Conservation (phyloP, 2,329 filamentous ascomycete genomes). For the Neofusicoccum sp. region DNA sequence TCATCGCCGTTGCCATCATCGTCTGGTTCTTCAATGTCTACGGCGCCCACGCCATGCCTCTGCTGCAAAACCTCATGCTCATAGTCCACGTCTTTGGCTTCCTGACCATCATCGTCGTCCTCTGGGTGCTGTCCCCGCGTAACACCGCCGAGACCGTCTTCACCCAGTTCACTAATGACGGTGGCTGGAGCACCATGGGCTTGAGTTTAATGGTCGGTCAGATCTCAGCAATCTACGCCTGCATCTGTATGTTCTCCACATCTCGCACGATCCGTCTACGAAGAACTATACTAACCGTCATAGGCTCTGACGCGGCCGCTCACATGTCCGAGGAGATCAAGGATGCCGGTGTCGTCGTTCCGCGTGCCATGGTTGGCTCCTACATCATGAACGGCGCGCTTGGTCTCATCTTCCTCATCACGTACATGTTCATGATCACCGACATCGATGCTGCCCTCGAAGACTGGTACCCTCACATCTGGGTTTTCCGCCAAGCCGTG, state of each 20-base stretch:
- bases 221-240: slow-evolving; percentile 37
- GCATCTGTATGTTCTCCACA: slow-evolving; percentile 13
- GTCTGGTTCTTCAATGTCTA: slow-evolving; percentile 47
- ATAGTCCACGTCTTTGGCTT: slow-evolving; percentile 49
- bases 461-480: slow-evolving; percentile 18
- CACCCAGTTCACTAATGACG: slow-evolving; percentile 39
- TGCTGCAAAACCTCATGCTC: slow-evolving; percentile 40
- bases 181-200: slow-evolving; percentile 43
- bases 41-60: slow-evolving; percentile 33
- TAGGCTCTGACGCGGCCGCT: slow-evolving; percentile 18
- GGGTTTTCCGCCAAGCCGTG: slow-evolving; percentile 21
- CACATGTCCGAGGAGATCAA: slow-evolving; percentile 24
- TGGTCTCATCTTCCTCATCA: slow-evolving; percentile 24
- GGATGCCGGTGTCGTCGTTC: slow-evolving; percentile 23
- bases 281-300: not conserved
- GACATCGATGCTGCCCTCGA: slow-evolving; percentile 9
- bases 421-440: slow-evolving; percentile 27
- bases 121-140: slow-evolving; percentile 39
- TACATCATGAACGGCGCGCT: slow-evolving; percentile 24
- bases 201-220: slow-evolving; percentile 45
- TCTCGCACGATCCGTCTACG: not conserved
- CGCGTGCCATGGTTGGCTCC: slow-evolving; percentile 24
- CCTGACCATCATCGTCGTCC: slow-evolving; percentile 45
- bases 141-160: slow-evolving; percentile 35
- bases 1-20: slow-evolving; percentile 49